phyloP scores from a whole-genome alignment of 495 filamentous ascomycete species.

The Aspergillus biplanus region DNA sequence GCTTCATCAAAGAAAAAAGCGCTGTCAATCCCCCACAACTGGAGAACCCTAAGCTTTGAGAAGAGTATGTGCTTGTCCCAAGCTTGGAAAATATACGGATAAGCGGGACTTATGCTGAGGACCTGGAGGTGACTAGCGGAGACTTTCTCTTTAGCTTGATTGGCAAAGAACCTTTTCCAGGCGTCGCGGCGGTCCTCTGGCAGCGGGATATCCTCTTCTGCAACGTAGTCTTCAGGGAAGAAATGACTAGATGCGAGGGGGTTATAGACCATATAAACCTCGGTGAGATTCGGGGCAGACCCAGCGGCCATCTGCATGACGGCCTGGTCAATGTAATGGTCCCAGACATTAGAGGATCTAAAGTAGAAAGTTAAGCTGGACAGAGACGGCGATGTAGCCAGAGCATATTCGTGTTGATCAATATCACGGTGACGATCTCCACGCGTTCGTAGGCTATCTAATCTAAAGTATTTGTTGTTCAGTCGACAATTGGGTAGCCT shows the following conservation, averaged over 20 bases:
- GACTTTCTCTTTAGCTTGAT: not conserved
- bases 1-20: not conserved
- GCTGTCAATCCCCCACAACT: conserved; percentile 4
- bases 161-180: not conserved
- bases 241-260: not conserved
- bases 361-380: not conserved
- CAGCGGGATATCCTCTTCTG: not conserved
- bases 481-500: conserved; percentile 5
- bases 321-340: conserved; percentile 1
- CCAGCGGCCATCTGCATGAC: conserved; percentile 10
- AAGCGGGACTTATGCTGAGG: not conserved
- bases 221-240: no score
- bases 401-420: conserved; percentile 5
- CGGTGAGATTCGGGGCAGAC: conserved; percentile 2
- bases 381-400: conserved; percentile 9
- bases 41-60: conserved; percentile 9
- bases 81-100: not conserved
- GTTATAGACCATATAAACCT: conserved; percentile 5
- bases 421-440: not conserved
- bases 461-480: not conserved
- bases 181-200: not conserved
- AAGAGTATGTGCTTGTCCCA: not conserved
- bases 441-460: not conserved
- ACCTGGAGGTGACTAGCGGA: not conserved
- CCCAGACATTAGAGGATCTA: not conserved